A percentile compares a stretch with the other conserved stretches of the same genome.
Evolutionary conservation across 2,329 filamentous ascomycete species (phyloP).

Genomic region (Claviceps africana): DNA sequence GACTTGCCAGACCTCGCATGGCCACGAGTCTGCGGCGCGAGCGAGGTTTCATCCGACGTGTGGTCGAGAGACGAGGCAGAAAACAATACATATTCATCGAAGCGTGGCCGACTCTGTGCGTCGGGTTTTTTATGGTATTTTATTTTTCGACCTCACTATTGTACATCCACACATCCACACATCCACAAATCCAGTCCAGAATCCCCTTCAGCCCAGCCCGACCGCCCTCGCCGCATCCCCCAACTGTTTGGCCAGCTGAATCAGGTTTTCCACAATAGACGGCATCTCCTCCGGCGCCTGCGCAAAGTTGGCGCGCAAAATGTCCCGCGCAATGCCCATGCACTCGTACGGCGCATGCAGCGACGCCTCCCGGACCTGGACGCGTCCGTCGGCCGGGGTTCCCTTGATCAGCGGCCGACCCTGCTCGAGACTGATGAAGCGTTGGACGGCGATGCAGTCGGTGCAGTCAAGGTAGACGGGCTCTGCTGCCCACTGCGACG

Average conservation of each 20-base stretch:
- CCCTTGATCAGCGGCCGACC: slow-evolving; percentile 37
- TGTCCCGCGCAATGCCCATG: slow-evolving; percentile 43
- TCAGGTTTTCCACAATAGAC: slow-evolving; percentile 53
- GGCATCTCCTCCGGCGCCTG: slow-evolving; percentile 30
- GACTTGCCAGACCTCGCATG: no score
- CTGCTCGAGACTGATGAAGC: slow-evolving; percentile 43
- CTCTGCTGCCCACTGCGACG: slow-evolving; percentile 21
- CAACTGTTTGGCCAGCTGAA: slow-evolving; percentile 48
- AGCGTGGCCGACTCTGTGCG: no score
- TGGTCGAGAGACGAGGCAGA: no score
- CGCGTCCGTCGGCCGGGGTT: slow-evolving; percentile 13
- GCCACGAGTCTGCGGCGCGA: no score
- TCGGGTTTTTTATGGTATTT: no score
- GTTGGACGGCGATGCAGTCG: slow-evolving; percentile 36
- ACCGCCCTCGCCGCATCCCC: slow-evolving; percentile 33
- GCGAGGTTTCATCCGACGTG: no score
- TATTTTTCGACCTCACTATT: no score
- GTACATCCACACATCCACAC: no score
- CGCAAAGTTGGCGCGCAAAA: slow-evolving; percentile 40
- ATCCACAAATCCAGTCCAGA: no score
- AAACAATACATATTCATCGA: no score
- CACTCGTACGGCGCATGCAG: slow-evolving; percentile 43
- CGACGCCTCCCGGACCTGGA: slow-evolving; percentile 21
- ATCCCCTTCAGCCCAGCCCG: slow-evolving; percentile 16
- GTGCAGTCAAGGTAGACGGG: slow-evolving; percentile 41